Conservation (phyloP, 2,329 filamentous ascomycete genomes). For the Chrysoporthe cubensis region DNA sequence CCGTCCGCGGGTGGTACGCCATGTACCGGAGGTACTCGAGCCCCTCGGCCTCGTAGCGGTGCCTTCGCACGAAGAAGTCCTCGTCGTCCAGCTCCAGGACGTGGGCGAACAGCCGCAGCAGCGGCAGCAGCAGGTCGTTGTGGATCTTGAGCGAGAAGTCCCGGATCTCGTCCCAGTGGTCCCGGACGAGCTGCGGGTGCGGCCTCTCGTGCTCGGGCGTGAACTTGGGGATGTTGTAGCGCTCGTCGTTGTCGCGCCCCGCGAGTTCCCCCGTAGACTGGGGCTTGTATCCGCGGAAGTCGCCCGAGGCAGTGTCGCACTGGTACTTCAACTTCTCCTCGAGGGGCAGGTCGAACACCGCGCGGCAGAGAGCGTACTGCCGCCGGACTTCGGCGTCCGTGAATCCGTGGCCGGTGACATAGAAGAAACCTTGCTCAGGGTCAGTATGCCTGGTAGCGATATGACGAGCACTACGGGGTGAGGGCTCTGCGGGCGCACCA, state of each 20-base stretch:
- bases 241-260: slow-evolving; percentile 32
- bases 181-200: slow-evolving; percentile 33
- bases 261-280: slow-evolving; percentile 32
- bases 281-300: slow-evolving; percentile 36
- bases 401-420: slow-evolving; percentile 32
- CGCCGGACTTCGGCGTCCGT: slow-evolving; percentile 20
- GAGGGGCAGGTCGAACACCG: slow-evolving; percentile 23
- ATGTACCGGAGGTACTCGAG: slow-evolving; percentile 37
- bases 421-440: slow-evolving; percentile 32
- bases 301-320: slow-evolving; percentile 36
- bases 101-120: slow-evolving; percentile 29
- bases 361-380: slow-evolving; percentile 25
- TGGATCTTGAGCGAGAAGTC: slow-evolving; percentile 30
- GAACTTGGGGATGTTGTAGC: slow-evolving; percentile 36
- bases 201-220: slow-evolving; percentile 32
- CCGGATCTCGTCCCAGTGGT: slow-evolving; percentile 36
- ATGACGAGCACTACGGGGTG: no score
- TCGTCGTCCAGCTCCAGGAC: slow-evolving; percentile 36
- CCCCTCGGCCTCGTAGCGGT: slow-evolving; percentile 35
- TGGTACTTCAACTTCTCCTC: slow-evolving; percentile 31
- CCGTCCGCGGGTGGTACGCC: slow-evolving; percentile 35
- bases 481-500: slow-evolving; percentile 22
- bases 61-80: slow-evolving; percentile 33
- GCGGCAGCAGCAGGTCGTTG: slow-evolving; percentile 31
- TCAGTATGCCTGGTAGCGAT: neutral